Base-by-base conservation (phyloP, 1,284 basidiomycete species). In the Volvariella surrecta region DNA sequence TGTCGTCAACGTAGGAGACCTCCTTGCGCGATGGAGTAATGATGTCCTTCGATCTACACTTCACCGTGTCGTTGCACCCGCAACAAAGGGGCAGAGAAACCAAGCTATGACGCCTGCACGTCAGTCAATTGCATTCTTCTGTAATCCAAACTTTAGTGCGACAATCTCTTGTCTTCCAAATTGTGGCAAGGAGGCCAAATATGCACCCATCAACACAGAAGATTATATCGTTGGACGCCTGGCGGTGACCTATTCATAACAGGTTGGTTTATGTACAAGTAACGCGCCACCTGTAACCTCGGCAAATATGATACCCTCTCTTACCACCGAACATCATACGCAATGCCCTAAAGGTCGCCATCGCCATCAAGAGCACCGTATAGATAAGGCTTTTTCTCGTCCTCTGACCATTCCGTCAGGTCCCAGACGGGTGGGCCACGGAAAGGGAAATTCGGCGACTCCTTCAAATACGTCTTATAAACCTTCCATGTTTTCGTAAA, bases 61-160 rank as follows among this genome's bases (percentile, higher is more conserved):
- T 6, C 89, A 90, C 60, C 77, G 84, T 16, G 88, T 91, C 28
- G 87, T 90, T 9, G 79, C 82, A 4, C 87, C 88, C 18, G 68
- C 75, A 1, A 67, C 67, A 2, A 61, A 66, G 46, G 59, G 74
- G 45, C 73, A 58, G 48, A 66, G 70, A 7, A 67, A 62, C 1
- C 74, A 78, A 50, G 64, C 62, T 21, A 61, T 78, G 45, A 85
- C 77, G 0, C 79, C 87, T 0, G 61, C 67, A 2, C 73, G 89
- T 20, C 85, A 89, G 57, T 88, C 83, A 9, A 84, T 92, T 45
- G 89, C 86, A 3, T 91, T 87, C 68, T 92, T 92, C 64, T 88
- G 82, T 66, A 91, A 89, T 53, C 88, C 89, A 4, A 89, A 91
- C 52, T 76, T 77, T 47, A 71, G 73, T 37, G 68, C 83, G 11